Percentiles rank a stretch among this genome's conserved stretches.
These are phyloP conservation scores for Actinomucor elegans DNA, from an alignment of 371 early-diverging fungal species.

Conservation along the genomic window DNA sequence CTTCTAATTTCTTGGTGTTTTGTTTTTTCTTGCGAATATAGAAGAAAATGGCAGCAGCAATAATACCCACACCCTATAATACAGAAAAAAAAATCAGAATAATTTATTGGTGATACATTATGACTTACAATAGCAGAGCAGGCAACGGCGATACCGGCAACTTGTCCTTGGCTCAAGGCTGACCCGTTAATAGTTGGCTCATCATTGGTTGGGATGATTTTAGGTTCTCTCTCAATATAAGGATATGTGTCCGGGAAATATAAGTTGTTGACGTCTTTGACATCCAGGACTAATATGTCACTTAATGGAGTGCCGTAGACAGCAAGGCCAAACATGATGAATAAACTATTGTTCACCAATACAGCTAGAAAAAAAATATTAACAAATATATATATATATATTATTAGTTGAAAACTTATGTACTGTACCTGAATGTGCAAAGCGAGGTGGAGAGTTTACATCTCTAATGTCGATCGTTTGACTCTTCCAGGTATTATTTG, in stretches of 20 bases:
- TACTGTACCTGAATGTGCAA: slow-evolving; percentile 1
- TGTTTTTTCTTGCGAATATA: not conserved
- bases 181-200: not conserved
- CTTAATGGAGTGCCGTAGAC: not conserved
- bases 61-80: not conserved
- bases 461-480: not conserved
- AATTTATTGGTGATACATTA: not conserved
- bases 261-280: slow-evolving; percentile 3
- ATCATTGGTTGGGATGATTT: not conserved
- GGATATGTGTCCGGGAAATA: slow-evolving; percentile 4
- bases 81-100: too few species aligned
- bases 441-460: not conserved
- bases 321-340: slow-evolving; percentile 7
- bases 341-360: slow-evolving; percentile 1
- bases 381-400: not conserved
- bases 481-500: not conserved
- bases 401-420: not conserved
- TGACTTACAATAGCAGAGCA: not conserved
- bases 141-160: slow-evolving; percentile 2
- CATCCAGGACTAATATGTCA: not conserved
- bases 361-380: not conserved
- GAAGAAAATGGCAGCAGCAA: not conserved
- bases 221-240: not conserved
- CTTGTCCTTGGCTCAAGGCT: not conserved
- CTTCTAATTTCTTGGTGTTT: not conserved